Percentiles rank a stretch among this genome's conserved stretches.
phyloP scores from a whole-genome alignment of 2,329 filamentous ascomycete species.

The Hypoxylon sp. region DNA sequence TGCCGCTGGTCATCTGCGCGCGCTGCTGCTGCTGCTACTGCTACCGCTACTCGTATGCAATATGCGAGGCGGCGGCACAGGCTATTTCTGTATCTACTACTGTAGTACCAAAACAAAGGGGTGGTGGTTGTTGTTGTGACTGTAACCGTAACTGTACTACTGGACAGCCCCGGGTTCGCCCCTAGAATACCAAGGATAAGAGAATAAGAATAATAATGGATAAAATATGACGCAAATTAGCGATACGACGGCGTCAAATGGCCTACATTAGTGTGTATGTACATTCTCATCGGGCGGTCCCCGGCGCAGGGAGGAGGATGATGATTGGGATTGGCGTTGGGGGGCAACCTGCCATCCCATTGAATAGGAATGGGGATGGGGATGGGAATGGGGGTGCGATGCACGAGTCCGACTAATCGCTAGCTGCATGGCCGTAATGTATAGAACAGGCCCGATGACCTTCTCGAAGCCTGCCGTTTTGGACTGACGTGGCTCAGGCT shows the following conservation, averaged over 20 bases:
- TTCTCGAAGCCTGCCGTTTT: constrained; percentile 48
- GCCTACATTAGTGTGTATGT: background rate
- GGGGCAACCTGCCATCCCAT: background rate
- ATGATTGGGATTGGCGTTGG: background rate
- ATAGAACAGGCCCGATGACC: constrained; percentile 40
- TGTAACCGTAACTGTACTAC: background rate
- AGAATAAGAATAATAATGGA: background rate
- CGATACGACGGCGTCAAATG: background rate
- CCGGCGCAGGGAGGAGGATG: background rate
- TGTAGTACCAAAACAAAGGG: constrained; percentile 14
- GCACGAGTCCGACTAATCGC: constrained; percentile 4
- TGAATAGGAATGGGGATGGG: background rate
- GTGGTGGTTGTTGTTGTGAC: background rate
- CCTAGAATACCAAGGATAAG: background rate
- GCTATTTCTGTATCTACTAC: background rate
- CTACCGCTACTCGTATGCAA: constrained; percentile 6
- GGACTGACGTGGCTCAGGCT: constrained; percentile 30
- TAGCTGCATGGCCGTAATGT: constrained; percentile 28
- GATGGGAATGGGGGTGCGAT: background rate
- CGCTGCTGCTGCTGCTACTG: background rate
- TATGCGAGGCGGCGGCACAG: constrained; percentile 32
- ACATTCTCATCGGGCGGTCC: constrained; percentile 13
- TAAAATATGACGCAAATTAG: constrained; percentile 4
- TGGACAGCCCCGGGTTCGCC: background rate
- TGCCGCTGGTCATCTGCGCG: constrained; percentile 29